Evolutionary conservation across 2,329 filamentous ascomycete species (phyloP).

Genomic region (Epichloe brachyelytri): DNA sequence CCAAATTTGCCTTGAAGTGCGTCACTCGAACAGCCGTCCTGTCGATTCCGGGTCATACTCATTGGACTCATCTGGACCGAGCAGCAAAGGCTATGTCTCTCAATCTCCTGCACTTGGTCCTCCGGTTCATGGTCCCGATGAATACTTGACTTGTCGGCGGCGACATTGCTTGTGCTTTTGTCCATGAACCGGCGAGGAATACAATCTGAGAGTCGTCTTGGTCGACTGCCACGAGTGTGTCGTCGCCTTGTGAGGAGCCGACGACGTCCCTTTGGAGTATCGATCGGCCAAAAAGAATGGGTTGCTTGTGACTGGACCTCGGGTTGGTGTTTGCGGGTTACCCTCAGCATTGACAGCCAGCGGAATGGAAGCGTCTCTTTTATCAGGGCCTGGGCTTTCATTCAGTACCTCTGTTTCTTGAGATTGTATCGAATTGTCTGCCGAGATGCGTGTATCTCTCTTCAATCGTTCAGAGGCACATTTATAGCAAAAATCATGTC

Average conservation of each 20-base stretch:
- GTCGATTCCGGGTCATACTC: not conserved
- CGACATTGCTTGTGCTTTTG: conserved; percentile 4
- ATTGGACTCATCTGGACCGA: conserved; percentile 5
- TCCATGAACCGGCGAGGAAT: conserved; percentile 13
- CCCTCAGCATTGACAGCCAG: not conserved
- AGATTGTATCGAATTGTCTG: not conserved
- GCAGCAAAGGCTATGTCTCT: conserved; percentile 21
- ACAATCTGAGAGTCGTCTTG: conserved; percentile 17
- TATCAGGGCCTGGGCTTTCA: not conserved
- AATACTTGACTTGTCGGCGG: conserved; percentile 11
- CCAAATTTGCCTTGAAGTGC: conserved; percentile 13
- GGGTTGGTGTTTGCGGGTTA: conserved; percentile 1
- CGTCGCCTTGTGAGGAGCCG: conserved; percentile 12
- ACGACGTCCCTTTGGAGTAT: conserved; percentile 9
- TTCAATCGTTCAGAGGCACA: conserved; percentile 26
- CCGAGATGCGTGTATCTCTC: not conserved
- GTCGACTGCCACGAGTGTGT: conserved; percentile 9
- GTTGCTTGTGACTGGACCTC: conserved; percentile 15
- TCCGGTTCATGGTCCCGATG: conserved; percentile 13
- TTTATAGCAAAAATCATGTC: conserved; percentile 35
- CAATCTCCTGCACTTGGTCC: not conserved
- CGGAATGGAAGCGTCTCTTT: no score
- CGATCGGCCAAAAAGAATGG: conserved; percentile 21
- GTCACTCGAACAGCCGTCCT: conserved; percentile 9
- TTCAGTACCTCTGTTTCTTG: not conserved